These are phyloP conservation scores for Cyclostephanos tholiformis DNA, from an alignment of 108 stramenopile genomes.

Conservation along the genomic window DNA sequence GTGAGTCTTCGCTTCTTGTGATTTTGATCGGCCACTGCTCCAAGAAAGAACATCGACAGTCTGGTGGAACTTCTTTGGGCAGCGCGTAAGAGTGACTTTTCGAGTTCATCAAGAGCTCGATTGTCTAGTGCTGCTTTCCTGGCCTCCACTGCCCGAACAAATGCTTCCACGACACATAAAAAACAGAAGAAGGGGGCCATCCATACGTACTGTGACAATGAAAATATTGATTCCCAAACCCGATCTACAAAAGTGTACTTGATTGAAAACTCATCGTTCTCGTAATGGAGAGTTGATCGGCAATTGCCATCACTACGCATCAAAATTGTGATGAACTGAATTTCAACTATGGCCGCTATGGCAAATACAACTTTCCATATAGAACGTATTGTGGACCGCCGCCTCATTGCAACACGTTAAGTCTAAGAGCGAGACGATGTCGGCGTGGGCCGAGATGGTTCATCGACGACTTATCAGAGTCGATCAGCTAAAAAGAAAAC, in stretches of 20 bases:
- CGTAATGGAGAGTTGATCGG: not conserved
- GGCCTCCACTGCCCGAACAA: slow-evolving; percentile 51
- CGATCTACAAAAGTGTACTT: slow-evolving; percentile 29
- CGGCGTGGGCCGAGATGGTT: not conserved
- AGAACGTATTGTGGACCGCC: slow-evolving; percentile 14
- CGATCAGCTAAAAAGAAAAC: not conserved
- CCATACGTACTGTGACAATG: slow-evolving; percentile 20
- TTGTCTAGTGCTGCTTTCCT: slow-evolving; percentile 55
- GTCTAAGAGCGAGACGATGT: not conserved
- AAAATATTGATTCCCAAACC: slow-evolving; percentile 20
- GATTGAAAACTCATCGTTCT: slow-evolving; percentile 32
- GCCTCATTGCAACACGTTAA: not conserved
- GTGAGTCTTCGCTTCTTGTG: slow-evolving; percentile 17
- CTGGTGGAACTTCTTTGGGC: slow-evolving; percentile 31
- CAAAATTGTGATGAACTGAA: slow-evolving; percentile 27
- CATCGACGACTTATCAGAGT: not conserved
- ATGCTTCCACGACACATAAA: slow-evolving; percentile 54
- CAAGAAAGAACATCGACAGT: slow-evolving; percentile 38
- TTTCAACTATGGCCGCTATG: slow-evolving; percentile 26
- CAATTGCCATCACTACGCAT: slow-evolving; percentile 22
- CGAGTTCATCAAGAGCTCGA: slow-evolving; percentile 56
- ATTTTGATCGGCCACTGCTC: slow-evolving; percentile 11
- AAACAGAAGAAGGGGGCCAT: slow-evolving; percentile 46
- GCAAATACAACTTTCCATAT: slow-evolving; percentile 46
- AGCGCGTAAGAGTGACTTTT: slow-evolving; percentile 44